A percentile compares a stretch with the other conserved stretches of the same genome.
Conservation (phyloP, 306 rosid genomes). For the Begonia masoniana region DNA sequence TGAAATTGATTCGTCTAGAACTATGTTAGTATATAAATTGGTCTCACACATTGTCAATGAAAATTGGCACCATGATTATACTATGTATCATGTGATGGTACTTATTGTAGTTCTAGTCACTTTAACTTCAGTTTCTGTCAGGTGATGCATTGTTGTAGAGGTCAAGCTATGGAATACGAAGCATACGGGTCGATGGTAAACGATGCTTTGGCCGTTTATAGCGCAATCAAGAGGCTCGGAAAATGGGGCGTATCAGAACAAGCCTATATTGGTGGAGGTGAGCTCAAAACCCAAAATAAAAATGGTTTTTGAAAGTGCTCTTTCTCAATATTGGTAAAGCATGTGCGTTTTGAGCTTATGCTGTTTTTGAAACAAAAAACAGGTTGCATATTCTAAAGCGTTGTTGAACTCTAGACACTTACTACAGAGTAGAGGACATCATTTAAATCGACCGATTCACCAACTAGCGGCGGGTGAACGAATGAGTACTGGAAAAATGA, state of each 20-base stretch:
- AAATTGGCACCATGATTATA: too few species aligned
- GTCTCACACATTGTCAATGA: too few species aligned
- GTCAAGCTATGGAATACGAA: conserved; percentile 55
- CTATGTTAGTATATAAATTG: too few species aligned
- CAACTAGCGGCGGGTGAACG: conserved; percentile 42
- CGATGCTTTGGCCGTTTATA: conserved; percentile 61
- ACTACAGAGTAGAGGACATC: conserved; percentile 79
- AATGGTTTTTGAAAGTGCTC: too few species aligned
- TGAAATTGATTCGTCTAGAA: neutral
- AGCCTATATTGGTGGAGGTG: conserved; percentile 57
- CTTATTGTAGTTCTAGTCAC: too few species aligned
- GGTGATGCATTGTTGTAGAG: conserved; percentile 67
- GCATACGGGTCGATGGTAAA: conserved; percentile 68
- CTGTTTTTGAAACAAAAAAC: too few species aligned
- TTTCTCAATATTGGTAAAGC: too few species aligned
- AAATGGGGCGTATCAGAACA: conserved; percentile 41
- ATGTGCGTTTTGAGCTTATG: too few species aligned
- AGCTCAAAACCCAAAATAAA: neutral
- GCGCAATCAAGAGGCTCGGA: conserved; percentile 46
- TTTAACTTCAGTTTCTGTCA: conserved; percentile 4
- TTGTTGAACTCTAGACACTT: conserved; percentile 32
- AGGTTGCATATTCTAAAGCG: too few species aligned
- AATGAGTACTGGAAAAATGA: conserved; percentile 46
- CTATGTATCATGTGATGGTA: too few species aligned
- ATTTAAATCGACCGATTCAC: conserved; percentile 71